These are phyloP conservation scores for Leccinum subgranulosum DNA, from an alignment of 768 basidiomycete genomes.

Conservation along the genomic window DNA sequence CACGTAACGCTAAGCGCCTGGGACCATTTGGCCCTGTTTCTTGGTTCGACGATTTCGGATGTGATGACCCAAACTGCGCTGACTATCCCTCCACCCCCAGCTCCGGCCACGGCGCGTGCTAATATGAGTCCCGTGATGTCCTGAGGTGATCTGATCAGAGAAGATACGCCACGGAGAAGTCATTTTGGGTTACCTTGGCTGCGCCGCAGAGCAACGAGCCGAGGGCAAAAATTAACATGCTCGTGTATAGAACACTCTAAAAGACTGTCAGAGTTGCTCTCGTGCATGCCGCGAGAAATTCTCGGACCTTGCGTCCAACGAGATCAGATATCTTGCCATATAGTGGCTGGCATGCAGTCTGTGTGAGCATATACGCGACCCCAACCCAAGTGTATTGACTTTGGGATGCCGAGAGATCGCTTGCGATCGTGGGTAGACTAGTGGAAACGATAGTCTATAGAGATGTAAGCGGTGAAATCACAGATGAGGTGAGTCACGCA, in stretches of 20 bases:
- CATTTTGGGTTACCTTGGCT: conserved; percentile 51
- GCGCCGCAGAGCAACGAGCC: conserved; percentile 80
- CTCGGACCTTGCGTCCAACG: conserved; percentile 68
- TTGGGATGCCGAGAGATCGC: conserved; percentile 62
- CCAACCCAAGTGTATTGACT: conserved; percentile 85
- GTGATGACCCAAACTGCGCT: conserved; percentile 85
- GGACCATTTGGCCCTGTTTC: conserved; percentile 75
- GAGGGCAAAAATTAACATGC: conserved; percentile 70
- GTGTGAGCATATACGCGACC: conserved; percentile 81
- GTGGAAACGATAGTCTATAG: conserved; percentile 73
- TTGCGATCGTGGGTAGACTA: conserved; percentile 75
- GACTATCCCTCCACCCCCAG: conserved; percentile 88
- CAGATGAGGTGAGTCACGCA: conserved; percentile 34
- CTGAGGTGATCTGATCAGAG: conserved; percentile 24
- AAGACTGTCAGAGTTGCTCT: conserved; percentile 1
- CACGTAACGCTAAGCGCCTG: conserved; percentile 83
- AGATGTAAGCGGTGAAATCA: conserved; percentile 6
- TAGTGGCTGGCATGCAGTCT: conserved; percentile 81
- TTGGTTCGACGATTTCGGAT: conserved; percentile 74
- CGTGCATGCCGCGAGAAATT: conserved; percentile 4
- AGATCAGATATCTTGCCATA: conserved; percentile 81
- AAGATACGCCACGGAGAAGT: conserved; percentile 14
- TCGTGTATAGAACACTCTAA: conserved; percentile 66
- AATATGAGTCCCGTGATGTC: conserved; percentile 60
- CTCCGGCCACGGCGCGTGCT: conserved; percentile 63